Evolutionary conservation across 805 yeast genomes (phyloP).

Genomic region (Candida taoyuanica): DNA sequence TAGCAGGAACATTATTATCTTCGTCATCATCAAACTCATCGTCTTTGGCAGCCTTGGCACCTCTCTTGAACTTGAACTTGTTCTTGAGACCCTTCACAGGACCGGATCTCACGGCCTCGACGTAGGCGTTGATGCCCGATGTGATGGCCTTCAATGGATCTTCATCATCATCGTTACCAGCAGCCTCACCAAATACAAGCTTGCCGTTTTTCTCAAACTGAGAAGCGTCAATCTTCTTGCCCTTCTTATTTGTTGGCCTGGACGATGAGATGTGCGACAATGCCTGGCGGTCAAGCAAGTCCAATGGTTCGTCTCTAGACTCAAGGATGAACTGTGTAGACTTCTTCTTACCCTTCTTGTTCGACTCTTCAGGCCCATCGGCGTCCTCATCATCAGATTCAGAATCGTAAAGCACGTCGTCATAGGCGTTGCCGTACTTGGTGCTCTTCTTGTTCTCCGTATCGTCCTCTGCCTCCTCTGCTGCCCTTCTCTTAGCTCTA

Average conservation of each 20-base stretch:
- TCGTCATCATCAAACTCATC: slow-evolving; percentile 48
- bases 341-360: slow-evolving; percentile 25
- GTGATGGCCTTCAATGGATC: slow-evolving; percentile 45
- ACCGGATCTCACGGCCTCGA: slow-evolving; percentile 89
- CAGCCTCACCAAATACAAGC: slow-evolving; percentile 53
- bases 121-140: slow-evolving; percentile 81
- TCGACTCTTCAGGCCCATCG: slow-evolving; percentile 27
- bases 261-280: slow-evolving; percentile 86
- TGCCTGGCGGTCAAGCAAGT: slow-evolving; percentile 80
- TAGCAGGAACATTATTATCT: slow-evolving; percentile 28
- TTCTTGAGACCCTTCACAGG: slow-evolving; percentile 93
- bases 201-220: slow-evolving; percentile 51
- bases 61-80: slow-evolving; percentile 80
- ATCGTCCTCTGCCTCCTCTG: slow-evolving; percentile 34
- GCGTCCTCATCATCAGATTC: slow-evolving; percentile 44
- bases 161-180: slow-evolving; percentile 31
- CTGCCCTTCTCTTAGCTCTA: slow-evolving; percentile 73
- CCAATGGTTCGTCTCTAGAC: slow-evolving; percentile 73
- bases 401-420: slow-evolving; percentile 78
- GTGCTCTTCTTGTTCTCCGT: slow-evolving; percentile 34
- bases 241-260: slow-evolving; percentile 61
- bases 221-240: slow-evolving; percentile 36
- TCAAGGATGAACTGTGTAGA: slow-evolving; percentile 70
- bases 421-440: slow-evolving; percentile 80
- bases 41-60: slow-evolving; percentile 46